These are phyloP conservation scores for Phaeosphaeriaceae sp. DNA, from an alignment of 2,329 filamentous ascomycete genomes.

Conservation along the genomic window DNA sequence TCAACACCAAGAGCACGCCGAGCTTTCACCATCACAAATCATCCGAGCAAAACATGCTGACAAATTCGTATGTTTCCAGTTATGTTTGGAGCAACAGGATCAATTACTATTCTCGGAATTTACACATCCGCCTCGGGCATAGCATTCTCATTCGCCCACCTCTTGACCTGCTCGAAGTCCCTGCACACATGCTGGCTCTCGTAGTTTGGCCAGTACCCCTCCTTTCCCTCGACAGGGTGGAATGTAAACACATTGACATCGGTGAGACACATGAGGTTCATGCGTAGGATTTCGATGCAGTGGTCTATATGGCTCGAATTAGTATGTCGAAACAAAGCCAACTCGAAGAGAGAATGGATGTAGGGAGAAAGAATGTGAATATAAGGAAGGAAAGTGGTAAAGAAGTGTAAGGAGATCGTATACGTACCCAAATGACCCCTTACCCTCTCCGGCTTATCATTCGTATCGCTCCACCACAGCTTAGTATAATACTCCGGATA, in stretches of 20 bases:
- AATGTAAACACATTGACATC: constrained; percentile 47
- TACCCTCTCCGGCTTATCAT: constrained; percentile 37
- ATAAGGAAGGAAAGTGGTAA: no score
- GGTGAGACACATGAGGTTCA: constrained; percentile 45
- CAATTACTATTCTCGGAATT: no score
- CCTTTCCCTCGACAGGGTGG: constrained; percentile 24
- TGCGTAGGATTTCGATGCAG: constrained; percentile 46
- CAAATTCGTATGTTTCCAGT: background rate
- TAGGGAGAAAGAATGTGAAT: no score
- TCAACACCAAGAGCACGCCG: background rate
- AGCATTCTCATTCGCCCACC: constrained; percentile 43
- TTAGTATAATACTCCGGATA: constrained; percentile 43
- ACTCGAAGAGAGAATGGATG: no score
- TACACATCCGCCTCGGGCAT: constrained; percentile 36
- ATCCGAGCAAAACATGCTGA: background rate
- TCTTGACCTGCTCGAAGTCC: constrained; percentile 42
- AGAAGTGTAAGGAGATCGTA: no score
- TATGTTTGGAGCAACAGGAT: background rate
- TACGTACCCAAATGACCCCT: constrained; percentile 27
- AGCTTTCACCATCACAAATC: background rate
- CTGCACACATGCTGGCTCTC: constrained; percentile 41
- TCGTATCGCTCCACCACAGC: constrained; percentile 34
- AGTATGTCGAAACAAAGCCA: no score
- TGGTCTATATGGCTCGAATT: constrained; percentile 18
- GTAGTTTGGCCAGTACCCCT: constrained; percentile 42